Conservation (phyloP, 2,329 filamentous ascomycete species). For the Calonectria pseudoturangicola region DNA sequence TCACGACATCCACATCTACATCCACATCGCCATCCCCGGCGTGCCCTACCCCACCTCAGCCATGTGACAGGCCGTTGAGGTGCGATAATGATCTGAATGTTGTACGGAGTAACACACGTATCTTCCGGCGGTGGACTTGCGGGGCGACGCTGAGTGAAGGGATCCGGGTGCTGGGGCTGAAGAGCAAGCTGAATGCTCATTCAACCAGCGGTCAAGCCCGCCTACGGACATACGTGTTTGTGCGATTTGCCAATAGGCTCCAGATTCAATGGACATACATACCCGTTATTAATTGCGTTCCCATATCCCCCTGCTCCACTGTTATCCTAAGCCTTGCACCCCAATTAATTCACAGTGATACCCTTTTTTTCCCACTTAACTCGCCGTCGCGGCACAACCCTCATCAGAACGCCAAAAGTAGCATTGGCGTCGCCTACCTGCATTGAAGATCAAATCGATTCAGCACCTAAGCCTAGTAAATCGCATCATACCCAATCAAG, state of each 20-base stretch:
- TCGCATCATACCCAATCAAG: slow-evolving; percentile 45
- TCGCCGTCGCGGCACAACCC: slow-evolving; percentile 34
- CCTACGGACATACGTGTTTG: neutral
- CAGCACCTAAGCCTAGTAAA: slow-evolving; percentile 38
- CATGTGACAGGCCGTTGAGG: slow-evolving; percentile 50
- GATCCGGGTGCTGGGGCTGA: slow-evolving; percentile 42
- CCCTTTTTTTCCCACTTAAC: slow-evolving; percentile 28
- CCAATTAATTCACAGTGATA: slow-evolving; percentile 10
- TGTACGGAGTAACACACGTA: slow-evolving; percentile 35
- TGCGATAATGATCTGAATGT: slow-evolving; percentile 49
- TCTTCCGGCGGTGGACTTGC: slow-evolving; percentile 38
- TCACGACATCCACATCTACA: slow-evolving; percentile 19
- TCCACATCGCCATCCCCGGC: slow-evolving; percentile 33
- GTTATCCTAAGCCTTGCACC: slow-evolving; percentile 9
- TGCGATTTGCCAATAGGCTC: slow-evolving; percentile 21
- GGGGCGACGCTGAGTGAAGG: slow-evolving; percentile 34
- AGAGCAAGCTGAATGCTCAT: slow-evolving; percentile 39
- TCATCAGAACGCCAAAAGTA: slow-evolving; percentile 44
- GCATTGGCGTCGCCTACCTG: slow-evolving; percentile 39
- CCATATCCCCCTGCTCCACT: slow-evolving; percentile 11
- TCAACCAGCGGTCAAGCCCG: slow-evolving; percentile 52
- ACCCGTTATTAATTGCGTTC: slow-evolving; percentile 19
- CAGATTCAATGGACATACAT: slow-evolving; percentile 36
- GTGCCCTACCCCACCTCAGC: slow-evolving; percentile 46
- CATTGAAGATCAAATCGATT: slow-evolving; percentile 52